phyloP scores from a whole-genome alignment of 2,329 filamentous ascomycete species.

The Colletotrichum sp. region DNA sequence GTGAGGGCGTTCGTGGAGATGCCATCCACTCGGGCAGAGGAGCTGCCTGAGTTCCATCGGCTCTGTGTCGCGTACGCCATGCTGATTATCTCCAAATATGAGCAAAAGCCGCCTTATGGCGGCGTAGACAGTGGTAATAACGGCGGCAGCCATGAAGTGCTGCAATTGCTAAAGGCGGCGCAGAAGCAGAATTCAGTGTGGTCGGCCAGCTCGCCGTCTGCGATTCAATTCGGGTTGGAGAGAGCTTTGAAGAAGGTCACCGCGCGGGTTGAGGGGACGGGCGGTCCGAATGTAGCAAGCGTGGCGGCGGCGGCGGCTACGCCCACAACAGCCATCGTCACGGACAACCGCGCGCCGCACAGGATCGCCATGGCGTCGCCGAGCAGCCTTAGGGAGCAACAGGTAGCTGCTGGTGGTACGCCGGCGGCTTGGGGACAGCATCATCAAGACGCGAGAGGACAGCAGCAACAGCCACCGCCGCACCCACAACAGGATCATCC shows the following conservation, averaged over 20 bases:
- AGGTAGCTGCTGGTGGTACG: neutral
- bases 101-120: neutral
- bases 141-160: neutral
- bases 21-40: constrained; percentile 13
- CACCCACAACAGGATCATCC: neutral
- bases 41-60: constrained; percentile 17
- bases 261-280: neutral
- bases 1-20: constrained; percentile 15
- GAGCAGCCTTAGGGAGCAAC: neutral
- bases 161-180: constrained; percentile 4
- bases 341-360: neutral
- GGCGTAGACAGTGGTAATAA: neutral
- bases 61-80: constrained; percentile 19
- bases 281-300: neutral
- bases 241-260: constrained; percentile 17
- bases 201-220: constrained; percentile 13
- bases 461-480: neutral
- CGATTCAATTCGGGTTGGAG: constrained; percentile 16
- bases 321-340: neutral
- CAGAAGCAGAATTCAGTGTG: constrained; percentile 9
- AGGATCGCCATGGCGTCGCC: neutral
- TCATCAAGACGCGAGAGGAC: neutral
- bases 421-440: neutral
- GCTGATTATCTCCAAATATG: constrained; percentile 17
- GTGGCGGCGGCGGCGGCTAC: neutral